Evolutionary conservation across 129 eudicot genomes (phyloP).

Genomic region (Flaveria sonorensis): DNA sequence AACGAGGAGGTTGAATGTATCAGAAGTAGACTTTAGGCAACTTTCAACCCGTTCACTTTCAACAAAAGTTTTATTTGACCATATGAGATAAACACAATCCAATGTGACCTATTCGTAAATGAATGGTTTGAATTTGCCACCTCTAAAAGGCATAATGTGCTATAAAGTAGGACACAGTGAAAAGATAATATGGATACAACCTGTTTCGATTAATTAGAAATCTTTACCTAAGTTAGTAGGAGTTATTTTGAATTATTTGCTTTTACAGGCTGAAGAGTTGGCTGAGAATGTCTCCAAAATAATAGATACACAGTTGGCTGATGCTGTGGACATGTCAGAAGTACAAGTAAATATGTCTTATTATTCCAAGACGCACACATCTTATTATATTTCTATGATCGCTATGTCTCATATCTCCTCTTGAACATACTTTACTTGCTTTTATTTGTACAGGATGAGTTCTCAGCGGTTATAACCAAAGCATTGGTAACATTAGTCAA

Average conservation of each 20-base stretch:
- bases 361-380: not conserved
- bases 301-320: conserved; percentile 73
- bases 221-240: conserved; percentile 1
- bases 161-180: conserved; percentile 6
- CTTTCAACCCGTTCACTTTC: not conserved
- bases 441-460: conserved; percentile 69
- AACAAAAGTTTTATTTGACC: not conserved
- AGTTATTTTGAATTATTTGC: conserved; percentile 26
- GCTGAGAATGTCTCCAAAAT: conserved; percentile 91
- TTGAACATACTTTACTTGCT: conserved; percentile 15
- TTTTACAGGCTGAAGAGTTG: conserved; percentile 83
- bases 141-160: not conserved
- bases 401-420: conserved; percentile 18
- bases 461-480: conserved; percentile 88
- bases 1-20: not conserved
- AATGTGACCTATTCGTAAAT: not conserved
- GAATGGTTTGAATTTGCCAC: conserved; percentile 8
- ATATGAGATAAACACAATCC: not conserved
- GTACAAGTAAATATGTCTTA: conserved; percentile 65
- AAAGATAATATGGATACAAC: conserved; percentile 3
- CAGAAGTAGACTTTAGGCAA: not conserved
- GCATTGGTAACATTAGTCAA: conserved; percentile 84
- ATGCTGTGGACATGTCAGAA: conserved; percentile 84
- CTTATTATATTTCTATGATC: conserved; percentile 17
- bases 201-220: conserved; percentile 9